Evolutionary conservation across 2,329 filamentous ascomycete species (phyloP).

Genomic region (Botryosphaeria dothidea): DNA sequence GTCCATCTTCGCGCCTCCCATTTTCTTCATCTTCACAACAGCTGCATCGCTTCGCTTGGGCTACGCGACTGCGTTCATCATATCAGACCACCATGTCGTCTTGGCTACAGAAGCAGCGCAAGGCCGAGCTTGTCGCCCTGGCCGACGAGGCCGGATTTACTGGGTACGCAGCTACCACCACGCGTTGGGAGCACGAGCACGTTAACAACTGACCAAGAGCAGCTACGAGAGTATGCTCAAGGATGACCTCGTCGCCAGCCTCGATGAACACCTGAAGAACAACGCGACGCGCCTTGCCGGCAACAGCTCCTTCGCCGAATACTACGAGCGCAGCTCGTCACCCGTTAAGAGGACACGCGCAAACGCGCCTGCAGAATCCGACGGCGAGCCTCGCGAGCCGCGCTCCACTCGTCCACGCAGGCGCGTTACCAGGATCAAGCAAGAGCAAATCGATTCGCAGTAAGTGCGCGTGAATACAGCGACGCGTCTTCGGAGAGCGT

Average conservation of each 20-base stretch:
- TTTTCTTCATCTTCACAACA: not conserved
- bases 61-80: conserved; percentile 7
- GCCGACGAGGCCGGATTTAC: conserved; percentile 70
- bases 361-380: conserved; percentile 40
- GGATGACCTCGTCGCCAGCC: conserved; percentile 71
- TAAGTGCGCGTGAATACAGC: not conserved
- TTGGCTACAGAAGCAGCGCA: conserved; percentile 81
- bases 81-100: conserved; percentile 59
- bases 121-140: conserved; percentile 74
- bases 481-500: conserved; percentile 1
- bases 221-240: conserved; percentile 75
- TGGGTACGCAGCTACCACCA: conserved; percentile 59
- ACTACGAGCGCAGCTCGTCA: conserved; percentile 68
- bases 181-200: conserved; percentile 9
- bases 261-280: conserved; percentile 70
- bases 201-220: conserved; percentile 24
- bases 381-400: conserved; percentile 32
- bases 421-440: conserved; percentile 36
- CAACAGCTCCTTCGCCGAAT: conserved; percentile 68
- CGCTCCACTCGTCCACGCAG: conserved; percentile 18
- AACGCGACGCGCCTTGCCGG: conserved; percentile 66
- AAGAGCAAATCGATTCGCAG: conserved; percentile 32
- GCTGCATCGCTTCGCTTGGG: conserved; percentile 17
- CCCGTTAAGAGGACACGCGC: conserved; percentile 47
- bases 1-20: conserved; percentile 1